Conservation (phyloP, 108 stramenopile species). For the Conticribra weissflogii region DNA sequence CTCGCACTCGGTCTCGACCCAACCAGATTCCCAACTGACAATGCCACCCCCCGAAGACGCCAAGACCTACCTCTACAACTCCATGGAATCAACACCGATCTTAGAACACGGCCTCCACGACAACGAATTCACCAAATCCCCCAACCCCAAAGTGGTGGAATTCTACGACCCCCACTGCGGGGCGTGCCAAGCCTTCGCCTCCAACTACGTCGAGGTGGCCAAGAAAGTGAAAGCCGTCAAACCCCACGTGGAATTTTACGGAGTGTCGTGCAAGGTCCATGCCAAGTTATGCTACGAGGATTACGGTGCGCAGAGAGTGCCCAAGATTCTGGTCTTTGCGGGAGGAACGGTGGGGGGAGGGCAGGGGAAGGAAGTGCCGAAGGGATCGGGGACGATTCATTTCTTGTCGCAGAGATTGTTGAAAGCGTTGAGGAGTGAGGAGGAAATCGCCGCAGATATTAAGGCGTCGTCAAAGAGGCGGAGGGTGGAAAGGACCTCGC, state of each 20-base stretch:
- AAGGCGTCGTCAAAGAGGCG: neutral
- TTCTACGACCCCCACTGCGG: slow-evolving; percentile 41
- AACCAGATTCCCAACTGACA: neutral
- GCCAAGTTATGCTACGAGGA: neutral
- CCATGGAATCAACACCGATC: slow-evolving; percentile 18
- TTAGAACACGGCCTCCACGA: slow-evolving; percentile 17
- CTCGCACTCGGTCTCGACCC: neutral
- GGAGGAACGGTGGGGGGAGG: neutral
- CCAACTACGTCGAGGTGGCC: slow-evolving; percentile 26
- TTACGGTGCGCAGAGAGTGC: slow-evolving; percentile 10
- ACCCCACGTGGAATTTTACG: slow-evolving; percentile 36
- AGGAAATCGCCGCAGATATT: slow-evolving; percentile 16
- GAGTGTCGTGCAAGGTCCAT: slow-evolving; percentile 21
- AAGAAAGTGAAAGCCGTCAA: slow-evolving; percentile 9
- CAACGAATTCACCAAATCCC: slow-evolving; percentile 15
- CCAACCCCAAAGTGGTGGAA: slow-evolving; percentile 24
- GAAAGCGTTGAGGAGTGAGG: slow-evolving; percentile 27
- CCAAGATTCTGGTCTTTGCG: slow-evolving; percentile 28
- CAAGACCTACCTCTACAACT: slow-evolving; percentile 23
- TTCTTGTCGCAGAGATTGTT: slow-evolving; percentile 26
- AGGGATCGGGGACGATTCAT: slow-evolving; percentile 34
- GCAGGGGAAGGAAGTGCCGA: slow-evolving; percentile 23
- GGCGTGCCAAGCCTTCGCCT: slow-evolving; percentile 27
- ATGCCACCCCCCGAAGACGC: neutral
- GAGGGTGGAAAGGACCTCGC: neutral